Base-by-base conservation (phyloP, 2,329 filamentous ascomycete species). In the Alternaria triticimaculans region DNA sequence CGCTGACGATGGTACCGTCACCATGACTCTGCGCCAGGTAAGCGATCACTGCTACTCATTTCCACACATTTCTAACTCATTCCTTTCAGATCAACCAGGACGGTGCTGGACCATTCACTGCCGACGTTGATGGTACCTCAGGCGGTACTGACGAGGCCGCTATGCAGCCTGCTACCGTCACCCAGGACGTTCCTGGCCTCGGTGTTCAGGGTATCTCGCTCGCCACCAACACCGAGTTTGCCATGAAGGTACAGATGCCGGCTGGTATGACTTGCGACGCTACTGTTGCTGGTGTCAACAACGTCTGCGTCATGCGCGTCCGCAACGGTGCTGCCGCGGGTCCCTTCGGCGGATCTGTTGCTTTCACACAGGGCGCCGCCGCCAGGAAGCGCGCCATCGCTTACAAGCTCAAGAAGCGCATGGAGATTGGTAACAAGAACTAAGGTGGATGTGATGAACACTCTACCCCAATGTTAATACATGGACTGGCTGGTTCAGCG, bases 241-340 rank as follows among this genome's bases (percentile, higher is more conserved):
- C 85, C 30, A 81, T 91, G 74, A 85, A 84, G 59, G 85, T 91
- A 55, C 83, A 89, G 80, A 90, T 91, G 87, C 89, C 89, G 9
- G 81, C 80, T 15, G 89, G 89, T 54, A 91, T 90, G 88, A 89
- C 87, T 37, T 92, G 89, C 76, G 85, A 87, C 46, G 89, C 83
- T 59, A 84, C 82, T 26, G 86, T 87, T 15, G 89, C 83, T 49
- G 88, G 87, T 15, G 87, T 84, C 15, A 71, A 82, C 62, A 88
- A 89, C 69, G 88, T 91, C 68, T 92, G 89, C 80, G 81, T 92
- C 64, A 88, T 89, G 49, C 86, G 89, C 57, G 83, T 92, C 45
- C 85, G 87, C 71, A 92, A 92, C 79, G 76, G 80, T 12, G 87
- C 89, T 15, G 80, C 83, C 30, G 88, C 89, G 21, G 89, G 89